Percentiles rank a stretch among this genome's conserved stretches.
phyloP scores from a whole-genome alignment of 495 filamentous ascomycete species.

The Neurospora pannonica region DNA sequence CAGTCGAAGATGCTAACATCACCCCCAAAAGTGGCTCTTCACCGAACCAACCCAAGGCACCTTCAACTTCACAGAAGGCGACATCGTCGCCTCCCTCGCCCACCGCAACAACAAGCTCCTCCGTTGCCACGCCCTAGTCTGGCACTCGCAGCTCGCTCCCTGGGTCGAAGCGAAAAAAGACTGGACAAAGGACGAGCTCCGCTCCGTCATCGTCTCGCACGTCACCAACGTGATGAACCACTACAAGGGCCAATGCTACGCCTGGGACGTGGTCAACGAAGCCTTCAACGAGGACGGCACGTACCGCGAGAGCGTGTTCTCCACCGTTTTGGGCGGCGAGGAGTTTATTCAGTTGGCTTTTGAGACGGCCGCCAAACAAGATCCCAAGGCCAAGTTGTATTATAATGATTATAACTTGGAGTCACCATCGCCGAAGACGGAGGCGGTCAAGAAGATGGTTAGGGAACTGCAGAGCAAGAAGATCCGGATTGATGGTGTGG shows the following conservation, averaged over 20 bases:
- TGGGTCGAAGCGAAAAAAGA: conserved; percentile 41
- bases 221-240: conserved; percentile 42
- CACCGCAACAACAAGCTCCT: conserved; percentile 35
- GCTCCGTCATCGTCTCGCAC: conserved; percentile 37
- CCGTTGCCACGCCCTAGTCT: conserved; percentile 50
- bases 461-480: conserved; percentile 34
- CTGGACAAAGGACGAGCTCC: conserved; percentile 44
- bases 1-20: neutral
- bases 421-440: conserved; percentile 8
- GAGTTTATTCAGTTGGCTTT: conserved; percentile 50
- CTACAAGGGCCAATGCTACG: conserved; percentile 43
- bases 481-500: conserved; percentile 37
- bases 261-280: conserved; percentile 60
- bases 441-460: conserved; percentile 13
- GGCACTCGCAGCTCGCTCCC: conserved; percentile 46
- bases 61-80: conserved; percentile 43
- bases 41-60: conserved; percentile 30
- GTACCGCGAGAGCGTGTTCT: conserved; percentile 44
- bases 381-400: conserved; percentile 51
- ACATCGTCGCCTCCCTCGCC: conserved; percentile 38
- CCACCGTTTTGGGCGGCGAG: conserved; percentile 39
- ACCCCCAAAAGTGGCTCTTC: conserved; percentile 30
- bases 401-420: conserved; percentile 65
- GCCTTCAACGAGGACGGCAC: conserved; percentile 55
- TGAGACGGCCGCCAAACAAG: conserved; percentile 35